phyloP scores from a whole-genome alignment of 225 moss, liverwort and hornwort species.

The Pseudoscleropodium purum region DNA sequence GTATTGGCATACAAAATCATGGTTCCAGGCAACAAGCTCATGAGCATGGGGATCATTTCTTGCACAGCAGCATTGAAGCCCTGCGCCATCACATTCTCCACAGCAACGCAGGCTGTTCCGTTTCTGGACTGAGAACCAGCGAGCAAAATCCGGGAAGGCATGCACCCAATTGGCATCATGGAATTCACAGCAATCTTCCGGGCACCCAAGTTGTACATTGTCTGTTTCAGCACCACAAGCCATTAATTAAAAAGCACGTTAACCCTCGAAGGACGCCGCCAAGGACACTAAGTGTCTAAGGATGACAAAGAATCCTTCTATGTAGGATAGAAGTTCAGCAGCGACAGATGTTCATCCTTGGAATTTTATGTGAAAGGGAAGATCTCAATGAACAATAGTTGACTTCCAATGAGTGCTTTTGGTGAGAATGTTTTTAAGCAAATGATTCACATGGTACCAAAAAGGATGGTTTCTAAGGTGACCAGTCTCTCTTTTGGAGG shows the following conservation, averaged over 20 bases:
- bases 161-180: conserved; percentile 63
- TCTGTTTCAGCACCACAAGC: not conserved
- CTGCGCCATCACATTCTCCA: conserved; percentile 33
- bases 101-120: conserved; percentile 19
- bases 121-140: not conserved
- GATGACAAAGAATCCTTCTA: not conserved
- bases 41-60: conserved; percentile 6
- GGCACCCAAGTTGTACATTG: conserved; percentile 48
- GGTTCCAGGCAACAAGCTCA: conserved; percentile 3
- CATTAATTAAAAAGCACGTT: not conserved
- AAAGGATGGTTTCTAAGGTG: rapidly evolving
- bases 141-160: conserved; percentile 27
- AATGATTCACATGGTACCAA: not conserved
- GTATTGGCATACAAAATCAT: conserved; percentile 26
- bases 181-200: conserved; percentile 35
- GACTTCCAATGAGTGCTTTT: not conserved
- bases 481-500: rapidly evolving
- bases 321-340: rapidly evolving
- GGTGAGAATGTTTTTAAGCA: not conserved
- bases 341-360: not conserved
- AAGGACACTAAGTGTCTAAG: rapidly evolving
- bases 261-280: rapidly evolving
- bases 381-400: not conserved
- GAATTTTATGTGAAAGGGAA: not conserved
- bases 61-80: conserved; percentile 40